Evolutionary conservation across 73 alveolate genomes (phyloP).

Genomic region (Urostyla sp.): DNA sequence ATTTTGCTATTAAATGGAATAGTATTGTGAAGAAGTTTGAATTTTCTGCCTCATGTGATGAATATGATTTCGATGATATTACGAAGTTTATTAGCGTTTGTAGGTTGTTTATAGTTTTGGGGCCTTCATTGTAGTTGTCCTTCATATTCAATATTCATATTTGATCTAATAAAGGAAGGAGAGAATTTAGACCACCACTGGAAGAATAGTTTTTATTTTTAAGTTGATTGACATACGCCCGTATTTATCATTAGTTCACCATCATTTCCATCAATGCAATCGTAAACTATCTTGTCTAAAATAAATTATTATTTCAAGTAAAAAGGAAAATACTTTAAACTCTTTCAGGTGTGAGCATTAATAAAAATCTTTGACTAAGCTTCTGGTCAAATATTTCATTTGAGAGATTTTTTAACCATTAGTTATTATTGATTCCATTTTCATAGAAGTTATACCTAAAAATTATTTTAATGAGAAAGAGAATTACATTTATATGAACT

Average conservation of each 20-base stretch:
- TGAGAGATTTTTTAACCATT: not conserved
- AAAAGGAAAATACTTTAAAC: slow-evolving; percentile 4
- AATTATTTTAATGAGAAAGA: too few relatives aligned
- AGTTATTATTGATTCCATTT: slow-evolving; percentile 4
- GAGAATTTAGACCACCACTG: slow-evolving; percentile 49
- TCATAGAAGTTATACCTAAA: slow-evolving; percentile 26
- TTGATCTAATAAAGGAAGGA: slow-evolving; percentile 43
- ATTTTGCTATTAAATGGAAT: slow-evolving; percentile 30
- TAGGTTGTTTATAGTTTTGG: too few relatives aligned
- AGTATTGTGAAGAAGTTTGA: slow-evolving; percentile 45
- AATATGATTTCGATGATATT: slow-evolving; percentile 27
- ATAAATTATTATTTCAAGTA: not conserved
- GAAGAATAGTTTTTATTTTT: slow-evolving; percentile 2
- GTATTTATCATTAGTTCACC: slow-evolving; percentile 56
- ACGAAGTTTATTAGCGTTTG: slow-evolving; percentile 24
- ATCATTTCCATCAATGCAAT: slow-evolving; percentile 47
- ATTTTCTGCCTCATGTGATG: slow-evolving; percentile 20
- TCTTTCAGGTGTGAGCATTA: slow-evolving; percentile 63
- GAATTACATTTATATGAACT: slow-evolving; percentile 10
- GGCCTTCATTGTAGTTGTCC: too few relatives aligned
- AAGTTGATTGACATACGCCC: slow-evolving; percentile 37
- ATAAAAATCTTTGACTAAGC: slow-evolving; percentile 12
- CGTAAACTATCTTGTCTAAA: slow-evolving; percentile 50
- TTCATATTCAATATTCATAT: slow-evolving; percentile 11
- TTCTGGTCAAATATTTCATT: slow-evolving; percentile 56